Evolutionary conservation across 352 stramenopile genomes (phyloP).

Genomic region (Phytopythium ostracodes): DNA sequence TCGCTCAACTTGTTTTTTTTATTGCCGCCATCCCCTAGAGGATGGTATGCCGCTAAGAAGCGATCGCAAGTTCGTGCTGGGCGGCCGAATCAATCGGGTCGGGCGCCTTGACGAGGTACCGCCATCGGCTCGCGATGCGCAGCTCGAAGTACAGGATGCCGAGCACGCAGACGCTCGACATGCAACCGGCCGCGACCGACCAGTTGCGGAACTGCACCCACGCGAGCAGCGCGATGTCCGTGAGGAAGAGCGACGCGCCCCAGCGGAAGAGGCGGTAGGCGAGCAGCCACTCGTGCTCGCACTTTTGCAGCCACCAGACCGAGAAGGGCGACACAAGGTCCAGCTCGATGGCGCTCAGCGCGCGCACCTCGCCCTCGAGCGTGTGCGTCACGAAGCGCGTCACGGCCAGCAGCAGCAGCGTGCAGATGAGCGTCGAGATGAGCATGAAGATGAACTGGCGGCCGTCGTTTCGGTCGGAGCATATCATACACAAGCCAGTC

Average conservation of each 20-base stretch:
- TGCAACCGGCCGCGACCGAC: slow-evolving; percentile 26
- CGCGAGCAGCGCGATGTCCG: slow-evolving; percentile 46
- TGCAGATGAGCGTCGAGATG: slow-evolving; percentile 66
- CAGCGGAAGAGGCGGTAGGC: slow-evolving; percentile 64
- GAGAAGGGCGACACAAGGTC: slow-evolving; percentile 68
- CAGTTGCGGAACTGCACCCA: slow-evolving; percentile 64
- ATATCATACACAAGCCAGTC: not conserved
- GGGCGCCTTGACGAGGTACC: slow-evolving; percentile 64
- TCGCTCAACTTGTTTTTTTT: too few relatives aligned
- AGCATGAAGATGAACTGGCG: slow-evolving; percentile 83
- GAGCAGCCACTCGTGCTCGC: slow-evolving; percentile 70
- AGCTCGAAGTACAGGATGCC: slow-evolving; percentile 66
- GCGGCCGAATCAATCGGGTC: slow-evolving; percentile 8
- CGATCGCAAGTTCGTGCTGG: not conserved
- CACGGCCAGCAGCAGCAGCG: slow-evolving; percentile 62
- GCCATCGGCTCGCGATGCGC: slow-evolving; percentile 62
- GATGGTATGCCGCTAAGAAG: not conserved
- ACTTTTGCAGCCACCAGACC: slow-evolving; percentile 62
- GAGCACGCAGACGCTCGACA: slow-evolving; percentile 42
- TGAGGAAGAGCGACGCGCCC: slow-evolving; percentile 54
- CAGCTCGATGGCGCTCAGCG: slow-evolving; percentile 47
- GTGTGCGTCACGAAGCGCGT: slow-evolving; percentile 76
- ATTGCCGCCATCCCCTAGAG: too few relatives aligned
- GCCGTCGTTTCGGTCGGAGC: too few relatives aligned
- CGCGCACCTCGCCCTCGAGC: slow-evolving; percentile 62